Evolutionary conservation across 1,284 basidiomycete genomes (phyloP).

Genomic region (Boletus mariae): DNA sequence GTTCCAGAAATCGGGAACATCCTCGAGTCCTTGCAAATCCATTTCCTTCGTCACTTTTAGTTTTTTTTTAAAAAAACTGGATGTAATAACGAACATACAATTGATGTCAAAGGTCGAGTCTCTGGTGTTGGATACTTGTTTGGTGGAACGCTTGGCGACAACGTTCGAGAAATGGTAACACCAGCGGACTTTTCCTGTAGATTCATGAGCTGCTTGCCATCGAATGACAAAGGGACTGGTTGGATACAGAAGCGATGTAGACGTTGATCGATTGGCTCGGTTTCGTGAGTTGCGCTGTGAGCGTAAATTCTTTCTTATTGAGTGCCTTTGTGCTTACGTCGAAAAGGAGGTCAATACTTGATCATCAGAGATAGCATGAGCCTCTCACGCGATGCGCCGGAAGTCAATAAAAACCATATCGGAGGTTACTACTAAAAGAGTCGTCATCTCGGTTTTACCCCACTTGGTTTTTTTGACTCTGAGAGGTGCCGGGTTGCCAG

Average conservation of each 20-base stretch:
- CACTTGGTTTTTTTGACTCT: constrained; percentile 47
- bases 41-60: constrained; percentile 44
- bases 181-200: constrained; percentile 68
- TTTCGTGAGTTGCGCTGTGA: constrained; percentile 57
- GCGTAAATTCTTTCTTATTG: constrained; percentile 52
- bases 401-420: constrained; percentile 72
- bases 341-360: constrained; percentile 10
- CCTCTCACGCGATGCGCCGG: constrained; percentile 64
- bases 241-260: constrained; percentile 58
- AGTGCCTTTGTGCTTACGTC: constrained; percentile 61
- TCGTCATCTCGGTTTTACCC: constrained; percentile 54
- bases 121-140: constrained; percentile 59
- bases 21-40: constrained; percentile 60
- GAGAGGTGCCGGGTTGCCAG: constrained; percentile 23
- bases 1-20: constrained; percentile 65
- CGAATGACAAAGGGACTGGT: neutral
- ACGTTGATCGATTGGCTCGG: constrained; percentile 71
- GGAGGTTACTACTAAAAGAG: constrained; percentile 68
- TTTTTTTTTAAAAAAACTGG: neutral
- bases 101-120: constrained; percentile 62
- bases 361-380: neutral
- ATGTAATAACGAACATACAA: constrained; percentile 37
- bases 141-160: constrained; percentile 54
- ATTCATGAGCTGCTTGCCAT: constrained; percentile 7
- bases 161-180: constrained; percentile 45